Evolutionary conservation across 78 protist genomes (phyloP).

Genomic region (Thecamonas trahens): DNA sequence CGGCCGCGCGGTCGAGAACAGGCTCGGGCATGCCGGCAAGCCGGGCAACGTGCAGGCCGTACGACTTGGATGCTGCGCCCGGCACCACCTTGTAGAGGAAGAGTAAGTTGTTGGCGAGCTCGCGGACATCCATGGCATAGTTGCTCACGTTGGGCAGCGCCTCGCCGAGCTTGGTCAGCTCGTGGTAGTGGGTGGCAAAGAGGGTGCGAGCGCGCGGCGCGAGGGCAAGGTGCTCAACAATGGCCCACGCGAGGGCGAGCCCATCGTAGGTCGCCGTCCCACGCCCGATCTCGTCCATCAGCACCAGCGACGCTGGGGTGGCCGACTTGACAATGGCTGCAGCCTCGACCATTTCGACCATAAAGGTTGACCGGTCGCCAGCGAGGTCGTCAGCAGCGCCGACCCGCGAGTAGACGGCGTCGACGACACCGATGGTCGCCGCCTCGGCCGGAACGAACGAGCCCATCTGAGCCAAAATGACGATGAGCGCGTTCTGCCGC

Average conservation of each 20-base stretch:
- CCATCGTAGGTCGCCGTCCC: slow-evolving; percentile 53
- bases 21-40: slow-evolving; percentile 21
- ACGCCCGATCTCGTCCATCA: slow-evolving; percentile 59
- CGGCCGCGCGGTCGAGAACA: too few relatives aligned
- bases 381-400: slow-evolving; percentile 33
- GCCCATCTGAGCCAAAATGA: slow-evolving; percentile 57
- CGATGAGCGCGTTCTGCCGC: slow-evolving; percentile 51
- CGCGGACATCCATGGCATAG: background rate
- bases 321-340: slow-evolving; percentile 23
- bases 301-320: slow-evolving; percentile 33
- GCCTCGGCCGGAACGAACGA: slow-evolving; percentile 47
- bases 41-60: slow-evolving; percentile 16
- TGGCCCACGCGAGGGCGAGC: slow-evolving; percentile 12
- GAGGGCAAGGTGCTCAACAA: background rate
- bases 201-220: background rate
- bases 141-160: background rate
- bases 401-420: slow-evolving; percentile 47
- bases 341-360: slow-evolving; percentile 63
- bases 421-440: slow-evolving; percentile 29
- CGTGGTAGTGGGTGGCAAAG: slow-evolving; percentile 44
- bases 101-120: background rate
- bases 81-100: slow-evolving; percentile 16
- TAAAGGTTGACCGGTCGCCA: slow-evolving; percentile 41
- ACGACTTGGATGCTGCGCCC: slow-evolving; percentile 7
- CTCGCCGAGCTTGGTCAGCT: background rate